phyloP scores from a whole-genome alignment of 164 flowering plant species.

The Vitis rotundifolia region DNA sequence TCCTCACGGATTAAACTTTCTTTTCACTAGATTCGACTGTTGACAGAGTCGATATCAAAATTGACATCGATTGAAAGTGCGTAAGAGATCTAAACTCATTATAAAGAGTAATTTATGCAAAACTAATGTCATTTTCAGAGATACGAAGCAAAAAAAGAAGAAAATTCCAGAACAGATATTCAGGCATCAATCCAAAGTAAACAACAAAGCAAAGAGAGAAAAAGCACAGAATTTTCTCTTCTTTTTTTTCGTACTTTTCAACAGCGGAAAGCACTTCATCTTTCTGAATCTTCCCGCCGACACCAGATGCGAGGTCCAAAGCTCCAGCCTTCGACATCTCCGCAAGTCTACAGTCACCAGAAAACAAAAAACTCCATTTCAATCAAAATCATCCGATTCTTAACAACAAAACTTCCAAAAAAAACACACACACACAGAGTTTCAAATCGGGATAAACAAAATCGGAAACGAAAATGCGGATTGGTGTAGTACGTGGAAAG shows the following conservation, averaged over 20 bases:
- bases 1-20: too few species aligned
- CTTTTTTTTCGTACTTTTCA: conserved; percentile 47
- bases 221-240: too few species aligned
- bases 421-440: background rate
- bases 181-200: background rate
- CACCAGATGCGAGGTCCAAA: conserved; percentile 86
- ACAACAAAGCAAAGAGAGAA: background rate
- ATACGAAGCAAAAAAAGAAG: too few species aligned
- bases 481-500: too few species aligned
- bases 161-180: background rate
- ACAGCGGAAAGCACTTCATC: conserved; percentile 83
- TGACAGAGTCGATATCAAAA: too few species aligned
- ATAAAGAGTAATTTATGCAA: too few species aligned
- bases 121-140: too few species aligned
- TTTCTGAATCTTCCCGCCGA: conserved; percentile 92
- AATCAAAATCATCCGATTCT: background rate
- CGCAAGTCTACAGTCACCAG: background rate
- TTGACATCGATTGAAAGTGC: too few species aligned
- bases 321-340: conserved; percentile 86
- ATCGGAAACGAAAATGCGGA: too few species aligned
- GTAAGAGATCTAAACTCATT: too few species aligned
- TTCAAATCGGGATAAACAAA: too few species aligned
- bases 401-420: background rate
- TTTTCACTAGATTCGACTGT: too few species aligned
- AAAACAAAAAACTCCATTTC: background rate